A percentile compares a stretch with the other conserved stretches of the same genome.
Conservation (phyloP, 176 grass and related monocot species). For the Triticum timopheevii region DNA sequence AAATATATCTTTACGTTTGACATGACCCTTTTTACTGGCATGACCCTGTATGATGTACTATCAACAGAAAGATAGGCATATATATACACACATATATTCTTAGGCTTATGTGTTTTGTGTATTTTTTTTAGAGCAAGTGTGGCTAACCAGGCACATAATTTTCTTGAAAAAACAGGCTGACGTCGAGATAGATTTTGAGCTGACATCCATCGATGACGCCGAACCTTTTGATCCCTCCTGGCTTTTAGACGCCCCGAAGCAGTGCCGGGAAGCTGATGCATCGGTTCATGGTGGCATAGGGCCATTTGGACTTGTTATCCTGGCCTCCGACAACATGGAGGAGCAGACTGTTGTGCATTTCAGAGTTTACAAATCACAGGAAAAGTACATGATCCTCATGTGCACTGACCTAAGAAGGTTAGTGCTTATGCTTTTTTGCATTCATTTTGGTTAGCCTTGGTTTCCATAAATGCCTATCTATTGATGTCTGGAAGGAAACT, state of each 20-base stretch:
- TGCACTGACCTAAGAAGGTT: constrained; percentile 69
- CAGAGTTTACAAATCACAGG: constrained; percentile 58
- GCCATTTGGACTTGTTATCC: constrained; percentile 68
- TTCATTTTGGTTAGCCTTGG: neutral
- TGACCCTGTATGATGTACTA: too few species aligned
- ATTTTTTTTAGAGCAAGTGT: neutral
- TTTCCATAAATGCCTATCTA: neutral
- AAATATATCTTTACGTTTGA: too few species aligned
- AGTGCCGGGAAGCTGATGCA: constrained; percentile 50
- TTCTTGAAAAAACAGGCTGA: too few species aligned
- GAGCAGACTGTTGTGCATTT: constrained; percentile 67
- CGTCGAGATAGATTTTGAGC: too few species aligned
- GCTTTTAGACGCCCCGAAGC: constrained; percentile 52
- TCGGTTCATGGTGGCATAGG: constrained; percentile 42
- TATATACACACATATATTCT: neutral
- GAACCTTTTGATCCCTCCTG: constrained; percentile 55
- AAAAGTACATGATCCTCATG: constrained; percentile 55
- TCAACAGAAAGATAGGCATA: too few species aligned
- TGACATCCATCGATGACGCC: too few species aligned
- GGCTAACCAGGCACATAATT: too few species aligned
- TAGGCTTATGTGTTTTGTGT: neutral
- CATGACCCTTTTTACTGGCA: too few species aligned
- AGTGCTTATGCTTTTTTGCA: neutral
- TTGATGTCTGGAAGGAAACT: neutral
- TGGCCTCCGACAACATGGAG: constrained; percentile 62